These are phyloP conservation scores for Leccinum fuscescens DNA, from an alignment of 1,284 basidiomycete species.

Conservation along the genomic window DNA sequence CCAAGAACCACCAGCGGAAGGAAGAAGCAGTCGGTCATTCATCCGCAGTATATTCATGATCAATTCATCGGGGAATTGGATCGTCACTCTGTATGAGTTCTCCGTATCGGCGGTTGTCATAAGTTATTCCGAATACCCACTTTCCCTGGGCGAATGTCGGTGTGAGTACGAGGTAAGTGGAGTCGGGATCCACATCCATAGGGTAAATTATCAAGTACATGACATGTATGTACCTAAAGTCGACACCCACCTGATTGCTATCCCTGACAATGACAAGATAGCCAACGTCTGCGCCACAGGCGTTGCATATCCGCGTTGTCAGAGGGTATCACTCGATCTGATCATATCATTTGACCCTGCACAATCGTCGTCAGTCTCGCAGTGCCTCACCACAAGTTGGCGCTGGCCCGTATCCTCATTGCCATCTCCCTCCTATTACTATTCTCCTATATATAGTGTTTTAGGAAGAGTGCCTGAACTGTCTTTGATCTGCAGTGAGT, in stretches of 20 bases:
- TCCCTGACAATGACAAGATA: slow-evolving; percentile 10
- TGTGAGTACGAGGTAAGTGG: slow-evolving; percentile 6
- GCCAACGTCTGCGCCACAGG: slow-evolving; percentile 2
- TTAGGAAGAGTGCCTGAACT: slow-evolving; percentile 3
- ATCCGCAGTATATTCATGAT: neutral
- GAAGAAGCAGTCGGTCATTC: slow-evolving; percentile 1
- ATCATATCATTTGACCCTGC: slow-evolving; percentile 23
- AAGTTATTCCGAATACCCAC: neutral
- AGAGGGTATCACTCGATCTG: slow-evolving; percentile 20
- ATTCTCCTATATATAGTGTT: slow-evolving; percentile 1
- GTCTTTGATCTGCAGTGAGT: neutral
- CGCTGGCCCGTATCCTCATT: slow-evolving; percentile 4
- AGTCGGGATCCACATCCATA: slow-evolving; percentile 1
- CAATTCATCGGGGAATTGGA: slow-evolving; percentile 2
- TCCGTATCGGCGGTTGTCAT: slow-evolving; percentile 1
- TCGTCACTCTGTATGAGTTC: slow-evolving; percentile 1
- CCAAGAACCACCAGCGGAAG: neutral
- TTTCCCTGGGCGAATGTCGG: neutral
- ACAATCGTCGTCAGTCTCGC: slow-evolving; percentile 3
- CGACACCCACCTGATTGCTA: slow-evolving; percentile 7
- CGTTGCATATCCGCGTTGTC: slow-evolving; percentile 16
- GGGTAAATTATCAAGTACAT: slow-evolving; percentile 1
- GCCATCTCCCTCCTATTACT: slow-evolving; percentile 4
- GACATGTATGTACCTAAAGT: slow-evolving; percentile 8
- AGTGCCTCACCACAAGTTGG: slow-evolving; percentile 9